Percentiles rank a stretch among this genome's conserved stretches.
Conservation (phyloP, 352 stramenopile species). For the Globisporangium nodosum region DNA sequence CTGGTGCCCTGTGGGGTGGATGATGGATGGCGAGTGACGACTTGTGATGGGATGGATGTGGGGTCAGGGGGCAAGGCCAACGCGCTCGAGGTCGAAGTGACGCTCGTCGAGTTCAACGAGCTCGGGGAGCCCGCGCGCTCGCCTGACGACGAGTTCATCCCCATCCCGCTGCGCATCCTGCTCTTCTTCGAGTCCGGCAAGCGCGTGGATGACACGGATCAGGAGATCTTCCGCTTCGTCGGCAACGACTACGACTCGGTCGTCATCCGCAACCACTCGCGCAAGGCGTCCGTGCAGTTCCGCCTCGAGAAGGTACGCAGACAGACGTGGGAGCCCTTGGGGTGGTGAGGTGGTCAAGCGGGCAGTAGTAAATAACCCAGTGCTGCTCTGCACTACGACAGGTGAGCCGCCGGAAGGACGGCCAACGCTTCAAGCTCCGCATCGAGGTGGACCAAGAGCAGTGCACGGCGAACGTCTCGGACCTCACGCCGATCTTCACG, state of each 20-base stretch:
- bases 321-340: neutral
- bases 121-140: slow-evolving; percentile 56
- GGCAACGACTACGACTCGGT: slow-evolving; percentile 84
- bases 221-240: slow-evolving; percentile 85
- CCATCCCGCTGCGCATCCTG: slow-evolving; percentile 72
- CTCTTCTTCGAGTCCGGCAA: slow-evolving; percentile 87
- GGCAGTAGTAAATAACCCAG: too few species aligned
- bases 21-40: neutral
- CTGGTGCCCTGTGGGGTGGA: neutral
- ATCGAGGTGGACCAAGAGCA: slow-evolving; percentile 84
- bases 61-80: slow-evolving; percentile 66
- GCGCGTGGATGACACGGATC: slow-evolving; percentile 73
- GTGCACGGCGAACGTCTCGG: slow-evolving; percentile 71
- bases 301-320: slow-evolving; percentile 67
- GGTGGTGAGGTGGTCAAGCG: neutral
- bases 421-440: slow-evolving; percentile 78
- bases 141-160: slow-evolving; percentile 67
- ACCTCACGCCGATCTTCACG: slow-evolving; percentile 77
- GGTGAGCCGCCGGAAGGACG: slow-evolving; percentile 79
- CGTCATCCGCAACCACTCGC: slow-evolving; percentile 55
- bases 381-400: neutral
- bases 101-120: slow-evolving; percentile 76
- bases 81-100: slow-evolving; percentile 72
- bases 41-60: neutral
- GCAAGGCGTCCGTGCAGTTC: slow-evolving; percentile 72